Conservation (phyloP, 2,329 filamentous ascomycete genomes). For the Sordariomycetes sp. region DNA sequence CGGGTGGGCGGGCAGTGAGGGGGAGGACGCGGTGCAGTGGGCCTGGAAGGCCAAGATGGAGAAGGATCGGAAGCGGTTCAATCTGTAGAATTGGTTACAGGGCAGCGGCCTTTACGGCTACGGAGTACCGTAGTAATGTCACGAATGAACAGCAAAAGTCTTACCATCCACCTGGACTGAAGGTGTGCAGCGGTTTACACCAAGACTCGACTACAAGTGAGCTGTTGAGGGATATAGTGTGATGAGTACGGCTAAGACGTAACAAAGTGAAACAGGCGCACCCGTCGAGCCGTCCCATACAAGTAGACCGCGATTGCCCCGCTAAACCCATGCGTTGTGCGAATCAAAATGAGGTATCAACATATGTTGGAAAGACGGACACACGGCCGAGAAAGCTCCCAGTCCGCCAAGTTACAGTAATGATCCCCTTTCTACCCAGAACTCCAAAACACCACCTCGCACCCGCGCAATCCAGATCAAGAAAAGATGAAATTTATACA, state of each 20-base stretch:
- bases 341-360: no score
- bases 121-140: background rate
- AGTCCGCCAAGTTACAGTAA: no score
- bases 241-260: background rate
- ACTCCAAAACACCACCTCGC: background rate
- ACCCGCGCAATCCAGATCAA: no score
- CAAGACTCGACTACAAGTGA: no score
- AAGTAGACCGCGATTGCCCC: no score
- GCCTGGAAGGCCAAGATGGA: conserved; percentile 96
- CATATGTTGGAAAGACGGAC: no score
- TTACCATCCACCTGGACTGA: no score
- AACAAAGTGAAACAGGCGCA: background rate
- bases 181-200: no score
- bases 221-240: no score
- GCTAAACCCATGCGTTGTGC: no score
- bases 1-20: conserved; percentile 52
- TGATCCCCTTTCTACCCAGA: background rate
- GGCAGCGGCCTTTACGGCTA: background rate
- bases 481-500: background rate
- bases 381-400: no score
- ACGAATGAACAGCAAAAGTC: no score
- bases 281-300: background rate
- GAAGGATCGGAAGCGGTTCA: conserved; percentile 87
- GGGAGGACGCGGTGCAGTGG: conserved; percentile 77
- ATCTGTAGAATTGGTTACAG: conserved; percentile 49